Evolutionary conservation across 164 flowering plant species (phyloP).

Genomic region (Vitis rupestris): DNA sequence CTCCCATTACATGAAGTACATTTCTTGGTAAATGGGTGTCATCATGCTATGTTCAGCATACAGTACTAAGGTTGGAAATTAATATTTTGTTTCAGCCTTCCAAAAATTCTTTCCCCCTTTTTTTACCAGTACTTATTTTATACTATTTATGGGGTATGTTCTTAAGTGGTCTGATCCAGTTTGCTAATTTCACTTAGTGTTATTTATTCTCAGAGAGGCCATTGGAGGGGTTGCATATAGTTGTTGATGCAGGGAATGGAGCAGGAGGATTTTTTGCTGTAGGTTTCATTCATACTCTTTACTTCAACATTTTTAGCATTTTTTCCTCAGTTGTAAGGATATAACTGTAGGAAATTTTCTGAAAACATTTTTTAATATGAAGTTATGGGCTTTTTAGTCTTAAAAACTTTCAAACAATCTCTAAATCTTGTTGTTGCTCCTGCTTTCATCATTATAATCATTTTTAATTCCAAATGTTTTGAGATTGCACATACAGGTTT

Average conservation of each 20-base stretch:
- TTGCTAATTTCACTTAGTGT: slow-evolving; percentile 13
- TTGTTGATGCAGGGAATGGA: slow-evolving; percentile 99
- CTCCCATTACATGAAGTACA: neutral
- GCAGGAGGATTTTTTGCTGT: slow-evolving; percentile 98
- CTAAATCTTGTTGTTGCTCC: neutral
- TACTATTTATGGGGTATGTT: neutral
- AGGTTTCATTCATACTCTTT: slow-evolving; percentile 18
- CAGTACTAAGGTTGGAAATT: neutral
- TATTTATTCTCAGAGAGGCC: slow-evolving; percentile 71
- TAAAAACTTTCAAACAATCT: neutral
- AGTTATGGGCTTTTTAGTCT: neutral
- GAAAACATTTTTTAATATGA: neutral
- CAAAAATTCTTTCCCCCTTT: neutral
- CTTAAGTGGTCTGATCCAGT: neutral
- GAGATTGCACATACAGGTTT: too few relatives aligned
- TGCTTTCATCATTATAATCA: too few relatives aligned
- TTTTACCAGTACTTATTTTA: neutral
- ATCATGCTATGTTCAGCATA: neutral
- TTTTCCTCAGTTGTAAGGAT: neutral
- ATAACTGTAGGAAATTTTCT: neutral
- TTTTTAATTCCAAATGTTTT: too few relatives aligned
- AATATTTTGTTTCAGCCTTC: neutral
- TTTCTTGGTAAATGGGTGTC: neutral
- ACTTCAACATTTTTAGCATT: neutral
- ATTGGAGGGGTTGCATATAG: slow-evolving; percentile 91